phyloP scores from a whole-genome alignment of 106 monocot genomes.

The Phalaenopsis aphrodite region DNA sequence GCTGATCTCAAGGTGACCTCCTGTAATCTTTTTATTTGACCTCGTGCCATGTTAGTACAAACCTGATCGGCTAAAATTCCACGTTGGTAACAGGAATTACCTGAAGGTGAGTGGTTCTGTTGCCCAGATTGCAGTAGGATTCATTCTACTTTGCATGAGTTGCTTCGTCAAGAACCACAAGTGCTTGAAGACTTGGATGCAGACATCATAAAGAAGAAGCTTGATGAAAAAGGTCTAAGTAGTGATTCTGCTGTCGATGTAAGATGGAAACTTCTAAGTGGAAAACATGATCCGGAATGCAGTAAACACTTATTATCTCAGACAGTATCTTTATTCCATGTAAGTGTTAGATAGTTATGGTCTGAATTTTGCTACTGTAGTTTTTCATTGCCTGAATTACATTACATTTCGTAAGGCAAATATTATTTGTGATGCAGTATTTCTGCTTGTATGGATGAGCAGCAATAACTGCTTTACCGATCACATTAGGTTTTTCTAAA shows the following conservation, averaged over 20 bases:
- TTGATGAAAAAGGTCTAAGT: constrained; percentile 35
- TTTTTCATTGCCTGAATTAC: no score
- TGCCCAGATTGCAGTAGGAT: constrained; percentile 57
- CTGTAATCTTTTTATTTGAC: not conserved
- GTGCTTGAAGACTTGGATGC: constrained; percentile 27
- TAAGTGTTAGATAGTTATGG: constrained; percentile 25
- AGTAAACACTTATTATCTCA: constrained; percentile 55
- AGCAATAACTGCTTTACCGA: no score
- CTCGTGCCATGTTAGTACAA: not conserved
- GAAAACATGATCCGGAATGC: constrained; percentile 46
- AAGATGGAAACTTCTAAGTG: constrained; percentile 84
- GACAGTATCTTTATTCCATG: constrained; percentile 79
- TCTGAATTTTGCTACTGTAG: no score
- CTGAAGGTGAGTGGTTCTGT: constrained; percentile 87
- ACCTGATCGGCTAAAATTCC: not conserved
- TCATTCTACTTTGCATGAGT: constrained; percentile 43
- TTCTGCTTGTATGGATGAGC: no score
- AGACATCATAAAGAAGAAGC: constrained; percentile 61
- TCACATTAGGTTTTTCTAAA: no score
- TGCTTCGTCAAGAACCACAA: constrained; percentile 38
- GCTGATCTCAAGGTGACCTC: constrained; percentile 64
- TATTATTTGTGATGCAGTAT: no score
- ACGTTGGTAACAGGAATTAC: constrained; percentile 57
- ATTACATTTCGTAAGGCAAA: no score
- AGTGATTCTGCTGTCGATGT: constrained; percentile 30